These are phyloP conservation scores for Pythium oligandrum DNA, from an alignment of 352 stramenopile genomes.

Conservation along the genomic window DNA sequence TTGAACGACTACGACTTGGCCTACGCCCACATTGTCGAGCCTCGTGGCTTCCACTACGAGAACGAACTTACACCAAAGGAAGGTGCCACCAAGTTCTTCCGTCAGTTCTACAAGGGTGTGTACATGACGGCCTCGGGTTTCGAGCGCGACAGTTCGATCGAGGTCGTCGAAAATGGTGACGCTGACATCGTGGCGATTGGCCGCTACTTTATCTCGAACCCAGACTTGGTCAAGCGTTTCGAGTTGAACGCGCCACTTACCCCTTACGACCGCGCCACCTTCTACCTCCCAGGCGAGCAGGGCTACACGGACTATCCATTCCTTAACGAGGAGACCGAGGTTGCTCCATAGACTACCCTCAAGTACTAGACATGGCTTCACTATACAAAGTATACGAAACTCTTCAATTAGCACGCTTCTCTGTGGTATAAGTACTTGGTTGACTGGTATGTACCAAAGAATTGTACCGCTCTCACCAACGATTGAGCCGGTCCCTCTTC, in stretches of 20 bases:
- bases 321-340: conserved; percentile 2
- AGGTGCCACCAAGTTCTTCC: conserved; percentile 35
- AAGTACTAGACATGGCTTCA: conserved; percentile 10
- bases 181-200: conserved; percentile 66
- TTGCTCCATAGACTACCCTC: conserved; percentile 29
- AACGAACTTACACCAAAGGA: conserved; percentile 14
- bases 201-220: conserved; percentile 71
- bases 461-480: too few species aligned
- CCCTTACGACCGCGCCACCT: conserved; percentile 10
- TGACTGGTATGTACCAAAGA: too few species aligned
- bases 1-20: too few species aligned
- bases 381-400: conserved; percentile 32
- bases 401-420: too few species aligned
- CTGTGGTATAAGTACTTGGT: too few species aligned
- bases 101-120: conserved; percentile 54
- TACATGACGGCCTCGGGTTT: conserved; percentile 59
- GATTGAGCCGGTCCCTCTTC: too few species aligned
- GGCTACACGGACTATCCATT: conserved; percentile 28
- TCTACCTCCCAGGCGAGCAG: conserved; percentile 16
- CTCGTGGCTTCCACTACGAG: conserved; percentile 30
- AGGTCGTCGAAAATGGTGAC: conserved; percentile 41
- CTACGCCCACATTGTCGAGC: too few species aligned
- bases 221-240: conserved; percentile 61
- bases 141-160: conserved; percentile 34
- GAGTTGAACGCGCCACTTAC: conserved; percentile 18